Evolutionary conservation across 2,329 filamentous ascomycete species (phyloP), one percentile per base, ranked within the genome.

Genomic region (Passalora sequoiae): DNA sequence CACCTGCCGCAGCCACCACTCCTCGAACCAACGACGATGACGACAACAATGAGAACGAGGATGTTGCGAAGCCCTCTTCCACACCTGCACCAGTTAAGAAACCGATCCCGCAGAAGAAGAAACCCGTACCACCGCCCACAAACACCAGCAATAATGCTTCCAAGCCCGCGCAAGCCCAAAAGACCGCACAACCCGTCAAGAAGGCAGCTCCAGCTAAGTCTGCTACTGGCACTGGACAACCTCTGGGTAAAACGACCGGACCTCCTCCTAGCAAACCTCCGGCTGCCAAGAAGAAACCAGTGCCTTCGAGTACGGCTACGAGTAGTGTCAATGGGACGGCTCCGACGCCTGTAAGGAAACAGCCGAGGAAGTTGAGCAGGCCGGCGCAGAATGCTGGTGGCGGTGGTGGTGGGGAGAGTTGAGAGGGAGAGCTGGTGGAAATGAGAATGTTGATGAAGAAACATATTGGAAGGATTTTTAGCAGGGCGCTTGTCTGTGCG

Each of bases 101-200:
- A 13, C 21, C 40, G 16, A 21, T 6, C 30, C 28, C 36, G 6
- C 38, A 40, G 42, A 39, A 40, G 29, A 39, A 40, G 29, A 44
- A 40, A 30, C 91, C 42, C 2, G 28, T 32, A 22, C 42, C 42
- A 6, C 12, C 27, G 15, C 28, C 17, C 15, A n/a, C n/a, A n/a
- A n/a, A n/a, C n/a, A n/a, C n/a, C n/a, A n/a, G n/a, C n/a, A n/a
- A n/a, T n/a, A n/a, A n/a, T n/a, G n/a, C n/a, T n/a, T n/a, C n/a
- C n/a, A 32, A 22, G 13, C 27, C 27, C 17, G 16, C 25, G 20
- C 19, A 16, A 17, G 24, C 38, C 10, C 20, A 31, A 20, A 44
- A 44, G 15, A 12, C 41, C 6, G 22, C 40, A 9, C 30, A 35
- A 20, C 40, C 39, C 7, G 40, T 43, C 5, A 43, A 43, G 22